Evolutionary conservation across 78 protist species (phyloP).

Genomic region (Planoprotostelium fungivorum): DNA sequence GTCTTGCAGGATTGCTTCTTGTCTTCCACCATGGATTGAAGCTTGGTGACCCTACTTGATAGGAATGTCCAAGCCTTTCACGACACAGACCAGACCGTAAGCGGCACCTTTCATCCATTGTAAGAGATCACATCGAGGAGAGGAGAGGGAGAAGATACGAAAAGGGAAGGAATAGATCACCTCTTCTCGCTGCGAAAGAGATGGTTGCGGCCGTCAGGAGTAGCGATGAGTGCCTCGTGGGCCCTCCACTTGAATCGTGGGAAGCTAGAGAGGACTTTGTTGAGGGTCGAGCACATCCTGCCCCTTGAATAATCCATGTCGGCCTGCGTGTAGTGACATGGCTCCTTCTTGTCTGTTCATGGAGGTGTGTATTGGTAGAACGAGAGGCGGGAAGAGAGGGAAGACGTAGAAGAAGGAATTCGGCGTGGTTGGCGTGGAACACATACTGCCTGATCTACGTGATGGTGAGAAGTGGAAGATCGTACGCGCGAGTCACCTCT

Average conservation of each 20-base stretch:
- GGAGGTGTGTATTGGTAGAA: neutral
- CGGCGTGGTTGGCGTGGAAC: neutral
- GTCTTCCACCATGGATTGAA: too few relatives aligned
- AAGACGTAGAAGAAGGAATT: neutral
- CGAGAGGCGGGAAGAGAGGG: neutral
- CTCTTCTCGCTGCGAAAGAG: too few relatives aligned
- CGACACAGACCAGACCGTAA: slow-evolving; percentile 88
- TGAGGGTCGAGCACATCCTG: slow-evolving; percentile 34
- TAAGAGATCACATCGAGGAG: too few relatives aligned
- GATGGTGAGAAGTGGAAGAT: neutral
- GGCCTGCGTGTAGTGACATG: slow-evolving; percentile 19
- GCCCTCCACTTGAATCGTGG: slow-evolving; percentile 29
- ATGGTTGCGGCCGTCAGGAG: neutral
- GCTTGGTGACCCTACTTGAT: slow-evolving; percentile 58
- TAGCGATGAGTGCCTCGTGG: slow-evolving; percentile 8
- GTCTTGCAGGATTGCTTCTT: slow-evolving; percentile 54
- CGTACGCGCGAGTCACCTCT: neutral
- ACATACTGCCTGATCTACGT: neutral
- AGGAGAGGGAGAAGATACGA: too few relatives aligned
- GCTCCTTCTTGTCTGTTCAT: slow-evolving; percentile 28
- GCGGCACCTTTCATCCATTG: too few relatives aligned
- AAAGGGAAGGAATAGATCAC: too few relatives aligned
- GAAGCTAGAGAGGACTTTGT: slow-evolving; percentile 23
- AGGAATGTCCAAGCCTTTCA: slow-evolving; percentile 80
- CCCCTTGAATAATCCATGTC: slow-evolving; percentile 53